These are phyloP conservation scores for Heliocybe sulcata DNA, from an alignment of 1,284 basidiomycete species.

Conservation along the genomic window DNA sequence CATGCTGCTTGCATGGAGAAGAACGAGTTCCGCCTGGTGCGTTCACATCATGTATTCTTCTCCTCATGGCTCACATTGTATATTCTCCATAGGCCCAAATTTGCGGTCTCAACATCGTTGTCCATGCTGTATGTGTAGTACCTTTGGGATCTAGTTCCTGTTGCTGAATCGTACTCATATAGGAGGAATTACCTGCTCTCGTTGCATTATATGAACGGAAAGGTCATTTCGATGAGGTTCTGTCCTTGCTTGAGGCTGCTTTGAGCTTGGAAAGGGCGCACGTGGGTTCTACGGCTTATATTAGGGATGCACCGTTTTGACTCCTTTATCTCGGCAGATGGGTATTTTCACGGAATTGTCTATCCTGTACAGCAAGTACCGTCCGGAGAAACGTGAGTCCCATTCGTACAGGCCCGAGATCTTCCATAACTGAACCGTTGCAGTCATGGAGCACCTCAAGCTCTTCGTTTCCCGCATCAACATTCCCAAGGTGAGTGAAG, in stretches of 20 bases:
- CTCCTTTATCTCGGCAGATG: conserved; percentile 44
- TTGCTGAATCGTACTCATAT: conserved; percentile 7
- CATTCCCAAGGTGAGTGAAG: conserved; percentile 61
- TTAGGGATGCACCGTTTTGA: not conserved
- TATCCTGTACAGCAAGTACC: conserved; percentile 95
- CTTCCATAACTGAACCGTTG: not conserved
- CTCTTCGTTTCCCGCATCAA: conserved; percentile 97
- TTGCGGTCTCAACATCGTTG: conserved; percentile 93
- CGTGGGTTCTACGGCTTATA: conserved; percentile 39
- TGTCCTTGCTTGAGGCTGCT: conserved; percentile 89
- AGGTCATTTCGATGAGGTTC: conserved; percentile 94
- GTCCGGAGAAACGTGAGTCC: conserved; percentile 80
- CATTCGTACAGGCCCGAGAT: not conserved
- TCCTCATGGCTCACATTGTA: conserved; percentile 6
- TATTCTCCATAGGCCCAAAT: conserved; percentile 72
- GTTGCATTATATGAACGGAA: conserved; percentile 86
- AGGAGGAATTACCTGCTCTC: conserved; percentile 85
- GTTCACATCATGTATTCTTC: conserved; percentile 11
- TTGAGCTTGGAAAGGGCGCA: conserved; percentile 95
- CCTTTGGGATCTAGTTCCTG: not conserved
- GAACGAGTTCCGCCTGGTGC: conserved; percentile 85
- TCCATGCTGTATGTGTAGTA: conserved; percentile 64
- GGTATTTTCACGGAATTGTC: conserved; percentile 92
- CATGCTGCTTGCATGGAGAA: conserved; percentile 98
- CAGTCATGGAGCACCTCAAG: conserved; percentile 98